These are phyloP conservation scores for Malus asiatica DNA, from an alignment of 306 rosid species.

Conservation along the genomic window DNA sequence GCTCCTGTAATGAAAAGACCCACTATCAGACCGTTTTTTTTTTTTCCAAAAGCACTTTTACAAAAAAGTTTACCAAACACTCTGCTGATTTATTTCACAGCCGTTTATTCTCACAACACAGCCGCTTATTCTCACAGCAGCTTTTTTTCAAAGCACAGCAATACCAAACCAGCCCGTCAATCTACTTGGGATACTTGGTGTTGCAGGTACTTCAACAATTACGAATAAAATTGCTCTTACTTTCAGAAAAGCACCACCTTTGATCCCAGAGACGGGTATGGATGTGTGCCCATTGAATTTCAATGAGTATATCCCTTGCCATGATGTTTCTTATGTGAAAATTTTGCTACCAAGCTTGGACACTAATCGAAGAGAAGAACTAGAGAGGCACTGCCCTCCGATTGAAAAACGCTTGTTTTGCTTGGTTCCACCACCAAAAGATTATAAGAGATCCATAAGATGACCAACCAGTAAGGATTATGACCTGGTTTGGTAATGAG, in stretches of 20 bases:
- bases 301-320: constrained; percentile 84
- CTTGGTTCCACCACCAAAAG: constrained; percentile 77
- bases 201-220: constrained; percentile 49
- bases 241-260: constrained; percentile 41
- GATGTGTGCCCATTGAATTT: constrained; percentile 62
- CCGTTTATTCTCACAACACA: no score
- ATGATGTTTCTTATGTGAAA: constrained; percentile 49
- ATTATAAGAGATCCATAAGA: constrained; percentile 72
- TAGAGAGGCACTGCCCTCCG: constrained; percentile 91
- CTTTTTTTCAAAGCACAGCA: no score
- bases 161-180: no score
- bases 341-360: constrained; percentile 44
- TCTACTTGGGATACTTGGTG: background rate
- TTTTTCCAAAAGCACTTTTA: no score
- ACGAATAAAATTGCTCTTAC: constrained; percentile 51
- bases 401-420: constrained; percentile 71
- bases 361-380: constrained; percentile 63
- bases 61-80: no score
- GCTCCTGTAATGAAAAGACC: no score
- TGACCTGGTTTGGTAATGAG: no score
- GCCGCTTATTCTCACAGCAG: no score
- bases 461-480: constrained; percentile 94
- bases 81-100: no score
- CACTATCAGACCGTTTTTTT: no score
- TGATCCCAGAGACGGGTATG: constrained; percentile 58